These are phyloP conservation scores for Solanum lycopersicoides DNA, from an alignment of 257 asterid genomes.

Conservation along the genomic window DNA sequence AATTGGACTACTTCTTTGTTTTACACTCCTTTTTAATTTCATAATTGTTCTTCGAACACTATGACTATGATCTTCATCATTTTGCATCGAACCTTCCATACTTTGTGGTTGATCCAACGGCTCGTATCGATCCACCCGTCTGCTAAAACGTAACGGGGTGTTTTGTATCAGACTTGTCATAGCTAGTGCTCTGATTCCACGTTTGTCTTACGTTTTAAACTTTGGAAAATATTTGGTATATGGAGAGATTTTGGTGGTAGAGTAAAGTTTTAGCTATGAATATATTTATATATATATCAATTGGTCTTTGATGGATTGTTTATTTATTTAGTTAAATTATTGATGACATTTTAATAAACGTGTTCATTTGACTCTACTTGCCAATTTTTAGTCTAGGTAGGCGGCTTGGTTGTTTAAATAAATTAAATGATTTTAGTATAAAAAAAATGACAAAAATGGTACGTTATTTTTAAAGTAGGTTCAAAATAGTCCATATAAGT, in stretches of 20 bases:
- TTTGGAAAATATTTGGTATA: background rate
- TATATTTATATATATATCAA: background rate
- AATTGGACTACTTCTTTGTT: background rate
- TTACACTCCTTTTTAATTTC: conserved; percentile 11
- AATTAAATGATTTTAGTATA: background rate
- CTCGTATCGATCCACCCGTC: conserved; percentile 1
- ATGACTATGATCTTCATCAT: background rate
- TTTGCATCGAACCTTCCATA: background rate
- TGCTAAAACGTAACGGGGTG: conserved; percentile 21
- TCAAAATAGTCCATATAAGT: background rate
- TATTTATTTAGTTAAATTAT: background rate
- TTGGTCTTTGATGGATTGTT: background rate
- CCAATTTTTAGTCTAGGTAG: background rate
- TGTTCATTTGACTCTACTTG: background rate
- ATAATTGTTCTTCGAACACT: conserved; percentile 19
- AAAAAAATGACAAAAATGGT: background rate
- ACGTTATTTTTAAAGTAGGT: background rate
- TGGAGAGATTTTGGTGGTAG: background rate
- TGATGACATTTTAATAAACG: background rate
- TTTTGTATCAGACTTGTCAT: conserved; percentile 30
- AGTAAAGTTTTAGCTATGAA: background rate
- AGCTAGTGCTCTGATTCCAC: background rate
- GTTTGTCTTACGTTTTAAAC: background rate
- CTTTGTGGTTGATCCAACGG: background rate
- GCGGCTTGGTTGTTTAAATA: background rate